phyloP scores from a whole-genome alignment of 208 protist genomes.

The Sergeia podlipaevii region DNA sequence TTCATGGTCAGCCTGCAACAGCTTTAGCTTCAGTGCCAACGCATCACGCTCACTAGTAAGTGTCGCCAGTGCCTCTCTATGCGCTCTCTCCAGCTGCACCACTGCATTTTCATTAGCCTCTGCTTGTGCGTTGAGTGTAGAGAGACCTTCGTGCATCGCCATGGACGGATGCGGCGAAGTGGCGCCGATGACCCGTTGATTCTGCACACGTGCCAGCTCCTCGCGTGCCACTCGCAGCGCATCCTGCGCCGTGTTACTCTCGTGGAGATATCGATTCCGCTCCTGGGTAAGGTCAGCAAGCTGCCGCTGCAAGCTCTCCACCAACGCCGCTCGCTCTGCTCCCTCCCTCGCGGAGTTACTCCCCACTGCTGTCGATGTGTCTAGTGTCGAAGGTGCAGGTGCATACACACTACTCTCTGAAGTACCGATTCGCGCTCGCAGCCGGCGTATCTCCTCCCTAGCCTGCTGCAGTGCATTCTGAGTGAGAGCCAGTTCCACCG shows the following conservation, averaged over 20 bases:
- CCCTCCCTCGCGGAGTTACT: no score
- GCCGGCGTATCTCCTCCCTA: conserved; percentile 33
- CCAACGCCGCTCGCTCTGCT: no score
- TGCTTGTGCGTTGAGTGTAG: no score
- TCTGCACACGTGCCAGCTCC: conserved; percentile 22
- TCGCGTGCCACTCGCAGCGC: conserved; percentile 30
- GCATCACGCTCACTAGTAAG: conserved; percentile 49
- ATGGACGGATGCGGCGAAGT: conserved; percentile 10
- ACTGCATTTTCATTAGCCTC: conserved; percentile 9
- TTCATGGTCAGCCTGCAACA: conserved; percentile 32
- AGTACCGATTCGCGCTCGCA: conserved; percentile 13
- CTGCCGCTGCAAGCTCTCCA: no score
- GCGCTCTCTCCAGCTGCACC: conserved; percentile 35
- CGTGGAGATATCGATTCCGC: conserved; percentile 7
- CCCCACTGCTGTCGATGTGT: no score
- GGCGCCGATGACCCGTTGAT: no score
- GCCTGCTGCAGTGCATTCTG: conserved; percentile 41
- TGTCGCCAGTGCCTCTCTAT: conserved; percentile 22
- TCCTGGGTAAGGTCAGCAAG: no score
- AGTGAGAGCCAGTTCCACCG: conserved; percentile 24
- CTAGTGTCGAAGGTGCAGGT: no score
- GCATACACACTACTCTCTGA: no score
- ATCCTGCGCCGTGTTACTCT: conserved; percentile 19
- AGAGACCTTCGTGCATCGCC: no score
- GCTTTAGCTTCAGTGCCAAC: conserved; percentile 33